These are phyloP conservation scores for Yamadazyma insecticola DNA, from an alignment of 805 yeast species.

Conservation along the genomic window DNA sequence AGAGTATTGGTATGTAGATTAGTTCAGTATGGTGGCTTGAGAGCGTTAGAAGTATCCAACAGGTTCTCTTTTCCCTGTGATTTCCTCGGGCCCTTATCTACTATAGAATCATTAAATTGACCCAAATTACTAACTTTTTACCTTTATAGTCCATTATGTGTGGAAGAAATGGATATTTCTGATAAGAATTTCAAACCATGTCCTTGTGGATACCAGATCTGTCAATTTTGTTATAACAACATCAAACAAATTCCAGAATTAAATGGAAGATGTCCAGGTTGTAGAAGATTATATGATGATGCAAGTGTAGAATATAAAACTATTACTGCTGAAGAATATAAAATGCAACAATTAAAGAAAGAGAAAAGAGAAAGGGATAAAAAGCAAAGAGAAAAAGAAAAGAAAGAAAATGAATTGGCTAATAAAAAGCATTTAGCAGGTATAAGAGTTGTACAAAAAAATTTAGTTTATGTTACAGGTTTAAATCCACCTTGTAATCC, in stretches of 20 bases:
- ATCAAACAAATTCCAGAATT: constrained; percentile 93
- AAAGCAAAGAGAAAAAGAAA: constrained; percentile 85
- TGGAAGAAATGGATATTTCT: constrained; percentile 95
- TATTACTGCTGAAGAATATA: constrained; percentile 82
- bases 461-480: constrained; percentile 93
- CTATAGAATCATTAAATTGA: too few species aligned
- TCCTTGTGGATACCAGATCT: constrained; percentile 98
- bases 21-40: too few species aligned
- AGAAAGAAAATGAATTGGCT: constrained; percentile 82
- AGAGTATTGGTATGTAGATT: too few species aligned
- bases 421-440: constrained; percentile 90
- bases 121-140: too few species aligned
- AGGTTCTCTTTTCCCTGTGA: too few species aligned
- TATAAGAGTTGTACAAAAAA: constrained; percentile 97
- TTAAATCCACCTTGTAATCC: constrained; percentile 80
- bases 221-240: constrained; percentile 97
- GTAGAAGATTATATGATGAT: constrained; percentile 91
- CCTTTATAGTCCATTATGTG: constrained; percentile 94
- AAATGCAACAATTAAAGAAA: constrained; percentile 72
- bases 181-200: constrained; percentile 98
- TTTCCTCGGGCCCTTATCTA: too few species aligned
- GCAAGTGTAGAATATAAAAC: constrained; percentile 84
- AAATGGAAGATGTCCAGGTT: constrained; percentile 96
- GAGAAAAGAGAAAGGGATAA: constrained; percentile 77
- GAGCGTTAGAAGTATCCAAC: constrained; percentile 31